Percentiles rank a stretch among this genome's conserved stretches.
These are phyloP conservation scores for Sphagnum fallax DNA, from an alignment of 228 moss, liverwort and hornwort genomes.

Conservation along the genomic window DNA sequence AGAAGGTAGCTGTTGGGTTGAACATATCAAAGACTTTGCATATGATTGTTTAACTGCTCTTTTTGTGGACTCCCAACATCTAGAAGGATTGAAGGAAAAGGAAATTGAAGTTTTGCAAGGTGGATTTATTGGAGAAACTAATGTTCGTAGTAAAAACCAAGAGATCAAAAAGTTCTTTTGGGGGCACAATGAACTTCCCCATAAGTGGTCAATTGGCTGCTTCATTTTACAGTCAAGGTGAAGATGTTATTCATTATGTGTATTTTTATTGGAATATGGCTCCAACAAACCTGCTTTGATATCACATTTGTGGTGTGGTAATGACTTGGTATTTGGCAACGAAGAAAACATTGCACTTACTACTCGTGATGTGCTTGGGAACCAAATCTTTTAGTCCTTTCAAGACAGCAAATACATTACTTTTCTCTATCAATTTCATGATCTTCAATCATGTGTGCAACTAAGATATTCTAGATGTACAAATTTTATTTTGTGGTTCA, in stretches of 20 bases:
- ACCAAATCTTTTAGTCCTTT: neutral
- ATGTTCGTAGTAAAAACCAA: neutral
- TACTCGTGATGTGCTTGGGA: neutral
- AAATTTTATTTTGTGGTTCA: no score
- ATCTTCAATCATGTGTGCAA: no score
- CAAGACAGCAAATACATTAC: neutral
- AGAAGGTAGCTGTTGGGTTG: neutral
- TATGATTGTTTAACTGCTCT: neutral
- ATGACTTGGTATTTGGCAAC: neutral
- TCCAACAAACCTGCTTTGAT: neutral
- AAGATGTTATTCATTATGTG: neutral
- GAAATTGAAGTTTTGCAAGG: neutral
- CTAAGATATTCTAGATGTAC: no score
- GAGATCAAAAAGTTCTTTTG: neutral
- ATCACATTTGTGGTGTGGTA: conserved; percentile 2
- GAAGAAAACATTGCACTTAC: neutral
- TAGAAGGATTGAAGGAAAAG: neutral
- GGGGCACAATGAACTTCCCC: neutral
- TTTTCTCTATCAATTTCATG: neutral
- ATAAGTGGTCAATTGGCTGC: neutral
- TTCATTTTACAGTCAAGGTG: neutral
- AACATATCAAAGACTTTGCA: neutral
- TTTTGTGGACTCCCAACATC: neutral
- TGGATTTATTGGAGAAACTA: neutral
- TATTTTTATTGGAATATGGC: neutral